A percentile compares a stretch with the other conserved stretches of the same genome.
These are phyloP conservation scores for Citrus inodora DNA, from an alignment of 345 rosid genomes.

Conservation along the genomic window DNA sequence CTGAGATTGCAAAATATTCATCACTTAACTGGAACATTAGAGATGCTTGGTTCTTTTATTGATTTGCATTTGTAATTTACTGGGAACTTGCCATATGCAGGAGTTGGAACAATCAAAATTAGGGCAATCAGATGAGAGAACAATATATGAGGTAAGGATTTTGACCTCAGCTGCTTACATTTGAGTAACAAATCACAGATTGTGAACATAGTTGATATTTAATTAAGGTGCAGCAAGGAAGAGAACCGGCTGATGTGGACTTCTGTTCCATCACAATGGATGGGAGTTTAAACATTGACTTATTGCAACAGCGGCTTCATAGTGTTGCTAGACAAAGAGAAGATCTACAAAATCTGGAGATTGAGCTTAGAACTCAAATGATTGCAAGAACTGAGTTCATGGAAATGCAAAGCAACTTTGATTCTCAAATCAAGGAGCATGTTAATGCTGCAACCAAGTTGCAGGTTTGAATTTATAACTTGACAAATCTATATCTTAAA, in stretches of 20 bases:
- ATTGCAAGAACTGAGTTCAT: conserved; percentile 65
- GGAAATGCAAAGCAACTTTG: conserved; percentile 54
- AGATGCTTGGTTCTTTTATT: background rate
- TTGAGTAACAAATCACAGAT: background rate
- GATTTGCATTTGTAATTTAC: background rate
- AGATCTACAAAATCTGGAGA: conserved; percentile 72
- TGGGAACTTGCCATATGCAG: conserved; percentile 25
- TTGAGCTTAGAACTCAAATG: conserved; percentile 73
- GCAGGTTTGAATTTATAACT: conserved; percentile 48
- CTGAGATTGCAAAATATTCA: background rate
- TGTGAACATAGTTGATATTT: conserved; percentile 32
- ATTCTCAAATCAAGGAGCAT: conserved; percentile 60
- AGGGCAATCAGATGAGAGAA: conserved; percentile 72
- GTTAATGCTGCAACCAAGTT: conserved; percentile 58
- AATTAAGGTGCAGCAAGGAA: conserved; percentile 74
- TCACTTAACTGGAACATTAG: background rate
- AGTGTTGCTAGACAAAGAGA: conserved; percentile 59
- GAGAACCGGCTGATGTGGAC: conserved; percentile 58
- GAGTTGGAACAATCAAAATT: conserved; percentile 62
- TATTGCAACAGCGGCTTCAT: conserved; percentile 64
- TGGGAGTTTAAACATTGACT: conserved; percentile 43
- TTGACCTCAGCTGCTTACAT: background rate
- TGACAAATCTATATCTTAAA: background rate
- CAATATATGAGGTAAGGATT: conserved; percentile 69
- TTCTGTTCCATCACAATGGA: conserved; percentile 57